These are phyloP conservation scores for Capillidium rhysosporum DNA, from an alignment of 371 early-diverging fungal genomes.

Conservation along the genomic window DNA sequence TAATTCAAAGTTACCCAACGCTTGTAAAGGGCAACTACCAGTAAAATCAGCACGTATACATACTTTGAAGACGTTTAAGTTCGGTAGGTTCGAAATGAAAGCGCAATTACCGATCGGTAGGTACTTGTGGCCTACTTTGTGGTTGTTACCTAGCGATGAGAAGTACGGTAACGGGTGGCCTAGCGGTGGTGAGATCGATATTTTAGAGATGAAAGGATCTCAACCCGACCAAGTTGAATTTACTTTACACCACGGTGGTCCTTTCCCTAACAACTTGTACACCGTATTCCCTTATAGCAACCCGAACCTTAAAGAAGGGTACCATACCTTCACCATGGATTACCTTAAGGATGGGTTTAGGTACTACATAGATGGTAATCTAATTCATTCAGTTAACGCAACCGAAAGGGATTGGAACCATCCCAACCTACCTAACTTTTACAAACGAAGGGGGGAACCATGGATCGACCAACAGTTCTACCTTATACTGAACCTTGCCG, in stretches of 20 bases:
- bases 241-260: background rate
- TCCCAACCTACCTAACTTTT: background rate
- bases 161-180: conserved; percentile 51
- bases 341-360: background rate
- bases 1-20: background rate
- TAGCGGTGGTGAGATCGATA: conserved; percentile 31
- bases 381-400: background rate
- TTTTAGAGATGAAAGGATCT: conserved; percentile 16
- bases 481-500: background rate
- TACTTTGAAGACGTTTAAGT: conserved; percentile 3
- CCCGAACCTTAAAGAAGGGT: background rate
- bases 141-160: conserved; percentile 40
- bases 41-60: background rate
- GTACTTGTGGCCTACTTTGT: conserved; percentile 39
- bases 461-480: background rate
- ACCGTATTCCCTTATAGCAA: no score
- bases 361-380: background rate
- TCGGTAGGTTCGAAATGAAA: conserved; percentile 38
- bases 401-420: background rate
- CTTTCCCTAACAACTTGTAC: background rate
- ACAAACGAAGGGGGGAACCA: background rate
- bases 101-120: conserved; percentile 41
- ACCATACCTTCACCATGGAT: background rate
- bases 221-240: background rate
- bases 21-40: background rate